A percentile compares a stretch with the other conserved stretches of the same genome.
Conservation (phyloP, 768 basidiomycete species). For the Clathrus columnatus region DNA sequence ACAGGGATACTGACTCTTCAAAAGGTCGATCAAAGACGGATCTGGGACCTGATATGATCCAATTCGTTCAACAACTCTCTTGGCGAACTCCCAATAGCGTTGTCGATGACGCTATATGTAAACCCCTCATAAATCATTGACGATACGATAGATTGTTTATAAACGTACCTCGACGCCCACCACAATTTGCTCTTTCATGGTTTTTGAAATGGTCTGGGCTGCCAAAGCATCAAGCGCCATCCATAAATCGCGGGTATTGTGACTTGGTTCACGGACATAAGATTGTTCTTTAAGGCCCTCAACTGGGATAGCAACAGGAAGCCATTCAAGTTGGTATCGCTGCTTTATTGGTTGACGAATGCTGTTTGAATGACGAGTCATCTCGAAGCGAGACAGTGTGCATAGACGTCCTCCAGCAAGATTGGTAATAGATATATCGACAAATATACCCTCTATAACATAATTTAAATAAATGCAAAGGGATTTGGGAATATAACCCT, state of each 20-base stretch:
- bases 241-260: background rate
- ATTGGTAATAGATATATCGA: slow-evolving; percentile 20
- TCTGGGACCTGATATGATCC: background rate
- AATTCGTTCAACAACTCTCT: background rate
- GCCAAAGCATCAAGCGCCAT: background rate
- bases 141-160: background rate
- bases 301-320: slow-evolving; percentile 19
- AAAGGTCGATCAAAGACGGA: background rate
- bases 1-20: background rate
- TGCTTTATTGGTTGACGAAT: slow-evolving; percentile 21
- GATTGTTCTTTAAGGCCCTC: background rate
- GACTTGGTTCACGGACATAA: background rate
- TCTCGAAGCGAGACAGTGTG: slow-evolving; percentile 23
- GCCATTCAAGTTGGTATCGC: slow-evolving; percentile 24
- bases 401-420: slow-evolving; percentile 19
- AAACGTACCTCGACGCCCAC: background rate
- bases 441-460: slow-evolving; percentile 17
- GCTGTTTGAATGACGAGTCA: slow-evolving; percentile 22
- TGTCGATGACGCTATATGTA: background rate
- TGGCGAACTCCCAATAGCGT: background rate
- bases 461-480: background rate
- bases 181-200: background rate
- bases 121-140: background rate
- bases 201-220: background rate
- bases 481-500: background rate